Conservation (phyloP, 169 alveolate species). For the Plasmodium adleri region DNA sequence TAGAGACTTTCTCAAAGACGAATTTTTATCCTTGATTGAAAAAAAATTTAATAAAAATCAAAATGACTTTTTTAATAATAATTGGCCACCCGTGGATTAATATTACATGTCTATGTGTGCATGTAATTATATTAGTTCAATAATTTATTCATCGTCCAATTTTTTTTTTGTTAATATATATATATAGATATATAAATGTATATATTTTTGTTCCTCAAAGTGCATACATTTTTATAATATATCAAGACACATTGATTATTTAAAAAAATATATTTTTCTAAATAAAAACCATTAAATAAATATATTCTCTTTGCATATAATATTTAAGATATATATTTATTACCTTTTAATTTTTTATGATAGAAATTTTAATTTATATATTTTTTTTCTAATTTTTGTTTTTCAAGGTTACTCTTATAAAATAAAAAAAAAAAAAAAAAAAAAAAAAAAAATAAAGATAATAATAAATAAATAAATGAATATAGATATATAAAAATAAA, state of each 20-base stretch:
- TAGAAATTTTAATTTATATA: no score
- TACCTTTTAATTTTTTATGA: no score
- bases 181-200: no score
- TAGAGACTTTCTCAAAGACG: slow-evolving; percentile 43
- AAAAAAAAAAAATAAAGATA: background rate
- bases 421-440: slow-evolving; percentile 22
- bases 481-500: slow-evolving; percentile 10
- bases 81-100: slow-evolving; percentile 63
- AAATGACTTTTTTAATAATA: slow-evolving; percentile 20
- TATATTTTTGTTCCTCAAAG: no score
- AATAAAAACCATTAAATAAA: no score
- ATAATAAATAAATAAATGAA: background rate
- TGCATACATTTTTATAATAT: no score
- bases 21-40: slow-evolving; percentile 48
- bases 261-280: no score
- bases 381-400: slow-evolving; percentile 11
- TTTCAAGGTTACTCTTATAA: slow-evolving; percentile 10
- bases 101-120: background rate
- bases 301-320: no score
- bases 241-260: no score
- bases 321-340: no score
- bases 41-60: slow-evolving; percentile 19
- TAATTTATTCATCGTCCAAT: no score
- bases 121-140: background rate
- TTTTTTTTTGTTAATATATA: no score